Base-by-base conservation (phyloP, 164 flowering plant species). In the Macadamia integrifolia region DNA sequence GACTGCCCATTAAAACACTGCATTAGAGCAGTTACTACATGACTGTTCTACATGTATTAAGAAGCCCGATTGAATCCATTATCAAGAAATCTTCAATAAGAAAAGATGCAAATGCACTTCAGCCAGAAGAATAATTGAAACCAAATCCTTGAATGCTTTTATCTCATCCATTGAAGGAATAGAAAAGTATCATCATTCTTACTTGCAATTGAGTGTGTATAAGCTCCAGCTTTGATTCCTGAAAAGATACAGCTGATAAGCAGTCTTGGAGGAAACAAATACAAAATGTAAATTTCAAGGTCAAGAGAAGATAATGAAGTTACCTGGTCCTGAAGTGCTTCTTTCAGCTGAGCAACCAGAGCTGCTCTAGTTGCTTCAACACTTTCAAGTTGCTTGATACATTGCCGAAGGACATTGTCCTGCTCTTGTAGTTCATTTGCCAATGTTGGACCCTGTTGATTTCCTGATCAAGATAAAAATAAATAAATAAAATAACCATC, bases 301-400 rank as follows among this genome's bases (percentile, higher is more conserved):
- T 60, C 8, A 4, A 67, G 40, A 28, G 30, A 15, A 59, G 9
- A 65, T 53, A 62, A 62, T 60, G 6, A 62, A 52, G 46, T 78
- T 17, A 92, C 98, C 76, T 92, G 92, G 18, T 92, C 95, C 31
- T 81, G 85, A 74, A 92, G 82, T 69, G 95, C 95, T 71, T 87
- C 95, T 77, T 76, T 85, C 43, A 92, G 88, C 75, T 77, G 86
- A 55, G 79, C 76, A 72, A 86, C 72, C 78, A 92, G 71, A 9
- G 80, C 66, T 71, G 71, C 75, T 79, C 98, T 84, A 18, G 78
- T 73, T 44, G 83, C 81, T 71, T 87, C 90, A 72, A 73, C 78
- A 73, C 65, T 80, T 82, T 83, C 83, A 66, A 92, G 86, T 72
- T 87, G 83, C 67, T 65, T 74, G 66, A 92, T 70, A 66, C 88